phyloP scores from a whole-genome alignment of 1,284 basidiomycete genomes.

The Ganoderma leucocontextum region DNA sequence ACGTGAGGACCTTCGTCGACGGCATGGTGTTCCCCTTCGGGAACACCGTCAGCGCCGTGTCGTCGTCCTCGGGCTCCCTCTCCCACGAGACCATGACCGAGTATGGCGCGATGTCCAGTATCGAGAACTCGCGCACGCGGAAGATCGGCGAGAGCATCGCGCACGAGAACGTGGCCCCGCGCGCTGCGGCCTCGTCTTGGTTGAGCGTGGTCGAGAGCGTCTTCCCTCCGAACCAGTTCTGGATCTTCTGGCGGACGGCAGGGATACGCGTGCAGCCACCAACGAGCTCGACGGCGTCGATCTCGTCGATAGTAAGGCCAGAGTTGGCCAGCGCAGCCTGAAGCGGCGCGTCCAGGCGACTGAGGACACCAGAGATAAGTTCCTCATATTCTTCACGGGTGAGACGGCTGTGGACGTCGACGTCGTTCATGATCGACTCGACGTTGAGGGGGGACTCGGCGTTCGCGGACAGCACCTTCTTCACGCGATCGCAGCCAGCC shows the following conservation, averaged over 20 bases:
- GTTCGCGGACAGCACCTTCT: conserved; percentile 86
- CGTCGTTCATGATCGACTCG: conserved; percentile 93
- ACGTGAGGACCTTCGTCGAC: conserved; percentile 94
- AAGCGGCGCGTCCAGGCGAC: conserved; percentile 63
- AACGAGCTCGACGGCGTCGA: conserved; percentile 74
- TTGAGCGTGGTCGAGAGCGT: conserved; percentile 88
- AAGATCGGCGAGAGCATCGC: conserved; percentile 95
- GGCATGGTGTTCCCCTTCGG: conserved; percentile 84
- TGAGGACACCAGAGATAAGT: conserved; percentile 62
- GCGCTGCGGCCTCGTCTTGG: conserved; percentile 94
- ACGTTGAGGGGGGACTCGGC: conserved; percentile 87
- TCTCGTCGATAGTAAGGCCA: conserved; percentile 64
- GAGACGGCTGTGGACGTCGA: conserved; percentile 72
- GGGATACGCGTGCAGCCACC: conserved; percentile 76
- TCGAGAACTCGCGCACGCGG: conserved; percentile 92
- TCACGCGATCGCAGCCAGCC: conserved; percentile 79
- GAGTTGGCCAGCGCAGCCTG: conserved; percentile 64
- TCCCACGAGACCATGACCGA: conserved; percentile 91
- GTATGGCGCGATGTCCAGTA: conserved; percentile 86
- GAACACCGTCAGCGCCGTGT: conserved; percentile 90
- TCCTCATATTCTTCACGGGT: conserved; percentile 68
- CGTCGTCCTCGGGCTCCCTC: conserved; percentile 78
- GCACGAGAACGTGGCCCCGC: conserved; percentile 93
- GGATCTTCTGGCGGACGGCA: conserved; percentile 72
- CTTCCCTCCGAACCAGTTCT: conserved; percentile 72